A percentile compares a stretch with the other conserved stretches of the same genome.
Evolutionary conservation across 2,329 filamentous ascomycete species (phyloP).

Genomic region (Fusarium marasasianum): DNA sequence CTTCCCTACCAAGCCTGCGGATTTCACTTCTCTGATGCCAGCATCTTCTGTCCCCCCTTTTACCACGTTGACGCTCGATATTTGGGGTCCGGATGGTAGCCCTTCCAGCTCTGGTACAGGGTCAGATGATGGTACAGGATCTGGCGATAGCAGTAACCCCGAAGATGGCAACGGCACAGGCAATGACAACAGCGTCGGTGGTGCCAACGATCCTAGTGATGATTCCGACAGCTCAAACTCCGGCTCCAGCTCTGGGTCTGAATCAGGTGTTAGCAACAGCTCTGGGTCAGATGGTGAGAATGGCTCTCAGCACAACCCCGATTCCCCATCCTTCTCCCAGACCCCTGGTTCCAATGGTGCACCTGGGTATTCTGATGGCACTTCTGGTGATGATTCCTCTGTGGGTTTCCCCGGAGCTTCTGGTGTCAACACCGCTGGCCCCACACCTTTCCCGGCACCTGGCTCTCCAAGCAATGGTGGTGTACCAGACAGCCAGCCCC

Average conservation of each 20-base stretch:
- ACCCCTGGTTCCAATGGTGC: conserved; percentile 30
- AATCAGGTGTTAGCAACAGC: neutral
- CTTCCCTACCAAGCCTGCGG: conserved; percentile 43
- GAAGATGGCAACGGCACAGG: conserved; percentile 6
- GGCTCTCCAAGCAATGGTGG: conserved; percentile 18
- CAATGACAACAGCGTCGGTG: neutral
- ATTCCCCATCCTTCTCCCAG: conserved; percentile 13
- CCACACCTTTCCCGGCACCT: conserved; percentile 24
- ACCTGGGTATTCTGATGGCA: conserved; percentile 31
- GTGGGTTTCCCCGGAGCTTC: conserved; percentile 11
- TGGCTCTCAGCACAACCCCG: conserved; percentile 11
- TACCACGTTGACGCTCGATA: conserved; percentile 50
- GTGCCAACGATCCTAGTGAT: neutral
- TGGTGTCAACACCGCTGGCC: conserved; percentile 18
- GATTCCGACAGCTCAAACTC: neutral
- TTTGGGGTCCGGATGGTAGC: conserved; percentile 42
- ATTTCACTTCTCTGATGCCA: conserved; percentile 12
- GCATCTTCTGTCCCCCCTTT: conserved; percentile 42
- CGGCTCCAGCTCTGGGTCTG: neutral
- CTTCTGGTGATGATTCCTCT: conserved; percentile 33
- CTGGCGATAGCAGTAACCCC: conserved; percentile 14
- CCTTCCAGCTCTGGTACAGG: conserved; percentile 11
- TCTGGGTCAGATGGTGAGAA: conserved; percentile 4
- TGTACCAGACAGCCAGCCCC: conserved; percentile 13
- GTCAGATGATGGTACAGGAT: neutral